Percentiles rank a stretch among this genome's conserved stretches.
Conservation (phyloP, 192 early-diverging fungal species). For the Gaertneriomyces sp. region DNA sequence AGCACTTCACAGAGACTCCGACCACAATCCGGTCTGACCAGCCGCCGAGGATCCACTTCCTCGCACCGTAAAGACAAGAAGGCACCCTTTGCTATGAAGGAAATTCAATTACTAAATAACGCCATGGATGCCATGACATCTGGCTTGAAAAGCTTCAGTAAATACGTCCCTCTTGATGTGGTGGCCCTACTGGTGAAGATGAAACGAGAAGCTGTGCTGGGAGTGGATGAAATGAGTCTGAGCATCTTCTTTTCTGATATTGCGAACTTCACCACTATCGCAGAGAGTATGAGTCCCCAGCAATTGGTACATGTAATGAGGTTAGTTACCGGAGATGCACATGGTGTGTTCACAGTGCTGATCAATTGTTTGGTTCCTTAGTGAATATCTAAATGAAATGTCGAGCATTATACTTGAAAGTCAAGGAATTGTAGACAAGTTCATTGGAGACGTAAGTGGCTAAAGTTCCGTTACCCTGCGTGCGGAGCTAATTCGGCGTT, state of each 20-base stretch:
- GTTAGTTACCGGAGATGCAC: neutral
- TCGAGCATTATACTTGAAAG: slow-evolving; percentile 28
- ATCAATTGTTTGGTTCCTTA: neutral
- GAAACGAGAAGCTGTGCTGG: slow-evolving; percentile 31
- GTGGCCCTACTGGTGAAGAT: slow-evolving; percentile 30
- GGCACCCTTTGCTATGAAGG: slow-evolving; percentile 19
- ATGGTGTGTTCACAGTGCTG: neutral
- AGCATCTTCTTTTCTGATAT: slow-evolving; percentile 35
- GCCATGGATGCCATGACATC: slow-evolving; percentile 32
- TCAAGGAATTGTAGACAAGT: slow-evolving; percentile 34
- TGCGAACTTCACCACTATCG: slow-evolving; percentile 32
- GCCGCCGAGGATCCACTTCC: neutral
- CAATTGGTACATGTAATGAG: slow-evolving; percentile 27
- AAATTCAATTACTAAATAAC: slow-evolving; percentile 28
- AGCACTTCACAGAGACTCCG: neutral
- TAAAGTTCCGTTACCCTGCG: neutral
- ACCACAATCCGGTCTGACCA: too few relatives aligned
- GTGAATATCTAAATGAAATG: slow-evolving; percentile 29
- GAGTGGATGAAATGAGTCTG: slow-evolving; percentile 33
- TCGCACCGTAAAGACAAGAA: slow-evolving; percentile 8
- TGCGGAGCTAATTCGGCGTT: neutral
- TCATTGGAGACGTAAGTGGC: slow-evolving; percentile 29
- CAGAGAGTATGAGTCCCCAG: slow-evolving; percentile 30
- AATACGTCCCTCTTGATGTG: slow-evolving; percentile 32
- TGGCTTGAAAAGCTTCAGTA: slow-evolving; percentile 28